Evolutionary conservation across 2,329 filamentous ascomycete species (phyloP).

Genomic region (Scedosporium aurantiacum): DNA sequence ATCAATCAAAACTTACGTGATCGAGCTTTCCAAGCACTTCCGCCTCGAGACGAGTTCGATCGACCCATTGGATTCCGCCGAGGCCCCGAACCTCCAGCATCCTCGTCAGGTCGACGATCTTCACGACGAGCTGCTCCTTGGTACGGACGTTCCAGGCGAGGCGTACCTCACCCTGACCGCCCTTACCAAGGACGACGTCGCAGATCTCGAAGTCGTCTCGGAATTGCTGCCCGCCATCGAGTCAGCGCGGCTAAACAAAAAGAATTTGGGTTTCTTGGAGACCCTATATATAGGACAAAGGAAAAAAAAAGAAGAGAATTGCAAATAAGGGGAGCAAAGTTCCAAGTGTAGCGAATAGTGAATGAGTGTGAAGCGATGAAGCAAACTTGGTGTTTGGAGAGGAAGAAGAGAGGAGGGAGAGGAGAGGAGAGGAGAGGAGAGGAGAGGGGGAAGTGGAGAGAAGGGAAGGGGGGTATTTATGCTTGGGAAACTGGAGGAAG

Average conservation of each 20-base stretch:
- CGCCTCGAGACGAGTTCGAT: not conserved
- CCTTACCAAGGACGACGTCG: constrained; percentile 1
- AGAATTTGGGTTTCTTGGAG: too few species aligned
- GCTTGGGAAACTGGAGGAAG: not conserved
- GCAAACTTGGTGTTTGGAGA: too few species aligned
- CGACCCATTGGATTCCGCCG: not conserved
- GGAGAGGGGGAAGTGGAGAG: not conserved
- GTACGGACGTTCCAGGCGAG: constrained; percentile 2
- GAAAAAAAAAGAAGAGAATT: not conserved
- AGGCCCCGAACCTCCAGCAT: not conserved
- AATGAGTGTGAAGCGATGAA: too few species aligned
- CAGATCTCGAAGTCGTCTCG: constrained; percentile 4
- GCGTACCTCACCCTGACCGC: constrained; percentile 6
- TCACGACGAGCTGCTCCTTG: constrained; percentile 1
- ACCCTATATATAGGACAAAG: not conserved
- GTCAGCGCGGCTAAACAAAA: not conserved
- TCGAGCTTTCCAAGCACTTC: constrained; percentile 5
- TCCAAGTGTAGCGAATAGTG: too few species aligned
- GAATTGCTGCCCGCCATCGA: not conserved
- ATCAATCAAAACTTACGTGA: constrained; percentile 2
- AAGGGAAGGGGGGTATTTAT: too few species aligned
- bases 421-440: not conserved
- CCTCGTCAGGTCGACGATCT: constrained; percentile 1
- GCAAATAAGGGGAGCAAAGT: not conserved
- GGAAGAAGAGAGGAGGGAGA: too few species aligned